Evolutionary conservation across 1,284 basidiomycete genomes (phyloP).

Genomic region (Meira nashicola): DNA sequence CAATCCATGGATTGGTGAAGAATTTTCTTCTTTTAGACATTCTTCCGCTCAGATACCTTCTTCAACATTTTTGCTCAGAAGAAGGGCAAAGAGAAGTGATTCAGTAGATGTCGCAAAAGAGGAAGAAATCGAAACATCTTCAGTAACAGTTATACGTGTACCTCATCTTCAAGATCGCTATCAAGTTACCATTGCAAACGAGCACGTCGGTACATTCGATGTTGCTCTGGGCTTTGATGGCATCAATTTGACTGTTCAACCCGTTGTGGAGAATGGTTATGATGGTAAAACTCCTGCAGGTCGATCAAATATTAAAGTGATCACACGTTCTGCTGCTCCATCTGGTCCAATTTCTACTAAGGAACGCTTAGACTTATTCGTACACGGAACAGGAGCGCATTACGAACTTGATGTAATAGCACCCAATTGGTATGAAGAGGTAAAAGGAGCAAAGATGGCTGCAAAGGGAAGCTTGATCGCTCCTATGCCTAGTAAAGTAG

Average conservation of each 20-base stretch:
- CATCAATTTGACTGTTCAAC: slow-evolving; percentile 54
- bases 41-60: not conserved
- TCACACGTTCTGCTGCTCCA: not conserved
- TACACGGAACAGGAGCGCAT: slow-evolving; percentile 2
- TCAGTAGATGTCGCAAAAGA: not conserved
- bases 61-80: not conserved
- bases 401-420: slow-evolving; percentile 19
- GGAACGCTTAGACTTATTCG: not conserved
- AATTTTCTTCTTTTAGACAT: slow-evolving; percentile 9
- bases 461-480: slow-evolving; percentile 58
- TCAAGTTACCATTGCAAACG: not conserved
- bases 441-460: slow-evolving; percentile 36
- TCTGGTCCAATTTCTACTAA: not conserved
- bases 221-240: not conserved
- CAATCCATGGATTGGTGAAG: not conserved
- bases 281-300: not conserved
- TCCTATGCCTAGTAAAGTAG: slow-evolving; percentile 80
- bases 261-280: not conserved
- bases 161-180: not conserved
- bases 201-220: slow-evolving; percentile 58
- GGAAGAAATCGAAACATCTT: not conserved
- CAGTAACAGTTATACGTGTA: not conserved
- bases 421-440: slow-evolving; percentile 22
- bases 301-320: not conserved
- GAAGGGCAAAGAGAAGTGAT: not conserved